phyloP scores from a whole-genome alignment of 1,284 basidiomycete genomes.

The Melampsora larici-populina region DNA sequence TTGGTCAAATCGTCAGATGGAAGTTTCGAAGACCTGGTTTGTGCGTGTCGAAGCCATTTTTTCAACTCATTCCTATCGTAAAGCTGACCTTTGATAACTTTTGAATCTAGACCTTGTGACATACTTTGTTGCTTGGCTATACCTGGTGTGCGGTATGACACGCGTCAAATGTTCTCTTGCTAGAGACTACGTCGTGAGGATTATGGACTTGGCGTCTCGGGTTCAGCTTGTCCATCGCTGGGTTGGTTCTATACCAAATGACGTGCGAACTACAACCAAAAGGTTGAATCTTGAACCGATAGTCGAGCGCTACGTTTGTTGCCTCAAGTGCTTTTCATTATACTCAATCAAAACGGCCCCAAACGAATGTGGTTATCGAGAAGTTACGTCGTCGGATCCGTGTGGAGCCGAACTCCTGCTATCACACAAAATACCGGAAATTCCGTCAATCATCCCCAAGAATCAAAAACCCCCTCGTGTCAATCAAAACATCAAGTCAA shows the following conservation, averaged over 20 bases:
- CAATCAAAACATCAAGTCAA: neutral
- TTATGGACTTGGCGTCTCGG: too few relatives aligned
- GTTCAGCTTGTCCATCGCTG: neutral
- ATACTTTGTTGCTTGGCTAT: too few relatives aligned
- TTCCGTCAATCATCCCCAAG: neutral
- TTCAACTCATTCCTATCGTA: too few relatives aligned
- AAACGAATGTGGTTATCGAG: neutral
- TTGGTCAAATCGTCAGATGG: too few relatives aligned
- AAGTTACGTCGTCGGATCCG: neutral
- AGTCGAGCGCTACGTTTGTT: conserved; percentile 1
- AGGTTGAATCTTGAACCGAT: neutral
- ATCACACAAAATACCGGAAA: neutral
- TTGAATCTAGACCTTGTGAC: too few relatives aligned
- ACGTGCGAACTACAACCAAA: neutral
- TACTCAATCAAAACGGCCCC: neutral
- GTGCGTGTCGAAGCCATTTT: too few relatives aligned
- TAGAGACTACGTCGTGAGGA: too few relatives aligned
- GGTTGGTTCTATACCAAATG: neutral
- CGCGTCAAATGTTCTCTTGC: too few relatives aligned
- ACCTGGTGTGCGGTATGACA: too few relatives aligned
- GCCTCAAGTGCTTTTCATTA: neutral
- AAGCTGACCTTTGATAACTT: too few relatives aligned
- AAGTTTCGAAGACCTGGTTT: too few relatives aligned
- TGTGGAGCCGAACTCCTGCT: neutral
- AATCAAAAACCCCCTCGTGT: neutral